These are phyloP conservation scores for Anisodus tanguticus DNA, from an alignment of 257 asterid genomes.

Conservation along the genomic window DNA sequence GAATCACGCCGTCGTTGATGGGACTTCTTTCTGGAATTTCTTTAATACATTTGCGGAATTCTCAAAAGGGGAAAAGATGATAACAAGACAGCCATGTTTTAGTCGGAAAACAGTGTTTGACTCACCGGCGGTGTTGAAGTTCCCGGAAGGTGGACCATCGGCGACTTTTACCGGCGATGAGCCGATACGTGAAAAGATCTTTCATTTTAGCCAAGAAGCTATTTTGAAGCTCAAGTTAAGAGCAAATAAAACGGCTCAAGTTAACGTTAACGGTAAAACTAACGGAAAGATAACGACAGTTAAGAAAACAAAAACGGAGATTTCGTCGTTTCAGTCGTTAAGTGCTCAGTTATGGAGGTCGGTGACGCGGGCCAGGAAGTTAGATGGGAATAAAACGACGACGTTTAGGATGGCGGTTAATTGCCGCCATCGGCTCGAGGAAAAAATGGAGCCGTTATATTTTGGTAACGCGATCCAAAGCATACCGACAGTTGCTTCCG, in stretches of 20 bases:
- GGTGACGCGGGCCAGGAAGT: constrained; percentile 80
- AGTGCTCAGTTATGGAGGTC: constrained; percentile 84
- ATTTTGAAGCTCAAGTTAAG: constrained; percentile 57
- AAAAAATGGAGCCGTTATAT: constrained; percentile 69
- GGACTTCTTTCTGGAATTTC: constrained; percentile 95
- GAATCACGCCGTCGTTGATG: constrained; percentile 93
- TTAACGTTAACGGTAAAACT: constrained; percentile 35
- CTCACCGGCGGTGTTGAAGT: constrained; percentile 62
- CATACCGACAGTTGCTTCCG: constrained; percentile 69
- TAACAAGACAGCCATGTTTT: constrained; percentile 59
- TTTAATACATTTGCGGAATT: constrained; percentile 81
- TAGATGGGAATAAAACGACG: constrained; percentile 56
- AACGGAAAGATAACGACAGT: constrained; percentile 55
- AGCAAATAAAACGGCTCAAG: constrained; percentile 52
- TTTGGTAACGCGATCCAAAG: constrained; percentile 90
- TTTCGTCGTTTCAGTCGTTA: constrained; percentile 88
- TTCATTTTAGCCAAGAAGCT: constrained; percentile 79
- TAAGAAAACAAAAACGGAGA: constrained; percentile 27
- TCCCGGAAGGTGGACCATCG: constrained; percentile 80
- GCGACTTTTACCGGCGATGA: constrained; percentile 78
- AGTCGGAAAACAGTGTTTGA: constrained; percentile 68
- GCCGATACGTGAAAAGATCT: constrained; percentile 73
- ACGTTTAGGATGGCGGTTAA: constrained; percentile 96
- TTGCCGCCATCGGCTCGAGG: constrained; percentile 83
- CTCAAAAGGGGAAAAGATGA: constrained; percentile 54